phyloP scores from a whole-genome alignment of 176 grass and related monocot genomes.

The Carex parvula region DNA sequence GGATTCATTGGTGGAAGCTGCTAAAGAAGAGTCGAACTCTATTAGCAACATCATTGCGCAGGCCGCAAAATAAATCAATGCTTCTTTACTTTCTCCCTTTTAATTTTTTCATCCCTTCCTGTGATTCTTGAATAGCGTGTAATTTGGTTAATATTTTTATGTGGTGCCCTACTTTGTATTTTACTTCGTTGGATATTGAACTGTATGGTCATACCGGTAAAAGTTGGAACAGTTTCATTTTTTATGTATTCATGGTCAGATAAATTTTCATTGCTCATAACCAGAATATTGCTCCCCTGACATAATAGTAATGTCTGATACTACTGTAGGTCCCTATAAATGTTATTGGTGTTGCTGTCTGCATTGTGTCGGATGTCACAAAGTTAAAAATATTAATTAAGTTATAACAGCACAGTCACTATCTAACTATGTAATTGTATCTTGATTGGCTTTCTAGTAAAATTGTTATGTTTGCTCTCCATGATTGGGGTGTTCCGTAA shows the following conservation, averaged over 20 bases:
- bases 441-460: not conserved
- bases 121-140: constrained; percentile 28
- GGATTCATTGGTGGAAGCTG: constrained; percentile 83
- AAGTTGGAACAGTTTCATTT: not conserved
- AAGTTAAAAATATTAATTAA: not conserved
- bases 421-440: not conserved
- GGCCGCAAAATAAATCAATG: constrained; percentile 53
- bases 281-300: not conserved
- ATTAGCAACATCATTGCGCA: constrained; percentile 87
- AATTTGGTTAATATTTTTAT: constrained; percentile 23
- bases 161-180: not conserved
- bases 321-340: not conserved
- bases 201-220: not conserved
- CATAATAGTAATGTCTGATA: not conserved
- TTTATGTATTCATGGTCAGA: not conserved
- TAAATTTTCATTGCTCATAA: constrained; percentile 14
- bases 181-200: not conserved
- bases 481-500: not conserved
- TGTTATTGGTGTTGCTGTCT: not conserved
- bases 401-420: not conserved
- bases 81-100: not conserved
- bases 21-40: constrained; percentile 69
- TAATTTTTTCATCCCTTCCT: not conserved
- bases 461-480: not conserved
- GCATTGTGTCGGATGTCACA: not conserved